Evolutionary conservation across 371 early-diverging fungal genomes (phyloP), one percentile per base, ranked within the genome.

Genomic region (Paraphysoderma sedebokerense): DNA sequence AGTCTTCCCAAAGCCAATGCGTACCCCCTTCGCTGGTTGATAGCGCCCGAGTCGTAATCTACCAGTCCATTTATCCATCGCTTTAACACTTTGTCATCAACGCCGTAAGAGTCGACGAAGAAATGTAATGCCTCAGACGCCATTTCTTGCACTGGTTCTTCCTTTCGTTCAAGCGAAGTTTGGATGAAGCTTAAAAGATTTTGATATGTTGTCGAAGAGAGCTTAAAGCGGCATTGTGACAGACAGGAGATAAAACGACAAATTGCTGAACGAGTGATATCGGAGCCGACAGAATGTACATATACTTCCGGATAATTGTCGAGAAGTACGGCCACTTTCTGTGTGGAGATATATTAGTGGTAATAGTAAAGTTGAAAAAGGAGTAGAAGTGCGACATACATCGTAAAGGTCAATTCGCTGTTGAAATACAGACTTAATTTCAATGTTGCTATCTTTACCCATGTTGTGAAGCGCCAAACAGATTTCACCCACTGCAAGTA

Each of bases 401-500:
- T n/a, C n/a, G n/a, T n/a, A n/a, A n/a, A n/a, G n/a, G n/a, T n/a
- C n/a, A n/a, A n/a, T n/a, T n/a, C n/a, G n/a, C n/a, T n/a, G n/a
- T n/a, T n/a, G n/a, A n/a, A n/a, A n/a, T n/a, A n/a, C n/a, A n/a
- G n/a, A n/a, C n/a, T n/a, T n/a, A n/a, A n/a, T n/a, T n/a, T n/a
- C n/a, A n/a, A n/a, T n/a, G n/a, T n/a, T n/a, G n/a, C n/a, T n/a
- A n/a, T n/a, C n/a, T n/a, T n/a, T n/a, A n/a, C n/a, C n/a, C n/a
- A n/a, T n/a, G n/a, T n/a, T n/a, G n/a, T n/a, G n/a, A n/a, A n/a
- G n/a, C n/a, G n/a, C n/a, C n/a, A n/a, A n/a, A n/a, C n/a, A n/a
- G 20, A 84, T 73, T 49, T 83, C 81, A 24, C 78, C 87, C 11
- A 74, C 53, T 0, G 82, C 70, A 17, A 85, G 54, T 29, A 87